Evolutionary conservation across 2,329 filamentous ascomycete species (phyloP).

Genomic region (Phaeosphaeriaceae sp.): DNA sequence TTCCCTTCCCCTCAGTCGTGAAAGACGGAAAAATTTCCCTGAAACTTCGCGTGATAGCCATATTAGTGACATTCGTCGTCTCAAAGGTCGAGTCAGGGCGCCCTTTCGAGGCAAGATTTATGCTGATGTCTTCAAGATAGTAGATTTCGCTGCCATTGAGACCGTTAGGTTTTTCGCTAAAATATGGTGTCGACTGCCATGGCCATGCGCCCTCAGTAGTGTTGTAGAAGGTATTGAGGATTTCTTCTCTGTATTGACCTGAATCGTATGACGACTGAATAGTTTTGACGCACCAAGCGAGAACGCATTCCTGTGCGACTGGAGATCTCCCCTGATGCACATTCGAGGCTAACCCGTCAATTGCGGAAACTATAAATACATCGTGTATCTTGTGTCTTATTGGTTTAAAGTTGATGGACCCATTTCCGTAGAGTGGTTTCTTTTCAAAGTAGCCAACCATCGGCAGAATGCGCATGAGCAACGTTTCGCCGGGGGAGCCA

Average conservation of each 20-base stretch:
- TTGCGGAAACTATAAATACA: constrained; percentile 11
- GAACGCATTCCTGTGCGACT: constrained; percentile 24
- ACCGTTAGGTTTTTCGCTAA: no score
- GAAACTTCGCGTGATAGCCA: constrained; percentile 1
- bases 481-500: constrained; percentile 26
- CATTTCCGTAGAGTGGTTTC: constrained; percentile 10
- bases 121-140: constrained; percentile 12
- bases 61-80: constrained; percentile 6
- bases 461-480: constrained; percentile 19
- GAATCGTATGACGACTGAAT: constrained; percentile 23
- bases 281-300: constrained; percentile 32
- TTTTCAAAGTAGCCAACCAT: constrained; percentile 2
- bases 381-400: constrained; percentile 13
- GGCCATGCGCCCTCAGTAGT: constrained; percentile 13
- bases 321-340: constrained; percentile 16
- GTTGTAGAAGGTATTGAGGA: constrained; percentile 12
- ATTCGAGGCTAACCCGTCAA: neutral
- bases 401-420: constrained; percentile 25
- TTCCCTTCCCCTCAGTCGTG: constrained; percentile 4
- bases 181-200: constrained; percentile 4
- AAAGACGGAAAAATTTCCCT: constrained; percentile 18
- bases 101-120: neutral
- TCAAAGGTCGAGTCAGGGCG: constrained; percentile 6
- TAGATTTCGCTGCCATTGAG: constrained; percentile 1
- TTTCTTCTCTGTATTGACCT: constrained; percentile 20